phyloP scores from a whole-genome alignment of 2,329 filamentous ascomycete species.

The Paecilomyces fulvus region DNA sequence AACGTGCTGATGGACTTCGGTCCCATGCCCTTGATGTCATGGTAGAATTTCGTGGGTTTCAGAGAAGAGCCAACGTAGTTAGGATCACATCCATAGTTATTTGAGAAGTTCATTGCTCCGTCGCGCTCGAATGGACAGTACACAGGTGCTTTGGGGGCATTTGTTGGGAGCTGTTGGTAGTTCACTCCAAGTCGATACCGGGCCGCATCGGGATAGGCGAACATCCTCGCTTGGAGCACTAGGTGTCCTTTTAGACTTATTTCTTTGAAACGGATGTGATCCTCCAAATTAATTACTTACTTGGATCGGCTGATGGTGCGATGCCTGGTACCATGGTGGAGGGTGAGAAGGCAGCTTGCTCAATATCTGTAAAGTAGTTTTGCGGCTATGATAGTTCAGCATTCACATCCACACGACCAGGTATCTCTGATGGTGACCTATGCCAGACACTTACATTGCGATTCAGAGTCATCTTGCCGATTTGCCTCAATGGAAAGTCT shows the following conservation, averaged over 20 bases:
- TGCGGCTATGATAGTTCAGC: conserved; percentile 20
- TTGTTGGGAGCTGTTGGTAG: conserved; percentile 33
- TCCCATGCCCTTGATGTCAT: conserved; percentile 10
- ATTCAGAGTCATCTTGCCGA: conserved; percentile 46
- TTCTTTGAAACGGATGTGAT: neutral
- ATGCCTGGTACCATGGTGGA: conserved; percentile 57
- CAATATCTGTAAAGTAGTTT: conserved; percentile 60
- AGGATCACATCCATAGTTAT: conserved; percentile 53
- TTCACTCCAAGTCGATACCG: conserved; percentile 34
- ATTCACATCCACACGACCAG: conserved; percentile 2
- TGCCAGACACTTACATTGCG: conserved; percentile 32
- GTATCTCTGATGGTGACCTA: neutral
- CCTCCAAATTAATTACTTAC: conserved; percentile 8
- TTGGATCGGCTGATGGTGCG: conserved; percentile 54
- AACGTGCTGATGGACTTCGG: conserved; percentile 12
- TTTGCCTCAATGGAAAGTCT: conserved; percentile 40
- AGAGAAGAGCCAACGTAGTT: conserved; percentile 41
- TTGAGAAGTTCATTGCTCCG: conserved; percentile 27
- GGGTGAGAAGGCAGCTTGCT: conserved; percentile 60
- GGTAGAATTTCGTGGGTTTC: conserved; percentile 7
- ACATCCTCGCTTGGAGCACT: conserved; percentile 53
- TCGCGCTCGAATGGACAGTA: conserved; percentile 47
- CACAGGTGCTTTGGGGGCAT: conserved; percentile 25
- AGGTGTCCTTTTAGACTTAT: conserved; percentile 10
- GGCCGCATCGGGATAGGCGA: conserved; percentile 50